Conservation (phyloP, 2,329 filamentous ascomycete species). For the Cercospora canescens region DNA sequence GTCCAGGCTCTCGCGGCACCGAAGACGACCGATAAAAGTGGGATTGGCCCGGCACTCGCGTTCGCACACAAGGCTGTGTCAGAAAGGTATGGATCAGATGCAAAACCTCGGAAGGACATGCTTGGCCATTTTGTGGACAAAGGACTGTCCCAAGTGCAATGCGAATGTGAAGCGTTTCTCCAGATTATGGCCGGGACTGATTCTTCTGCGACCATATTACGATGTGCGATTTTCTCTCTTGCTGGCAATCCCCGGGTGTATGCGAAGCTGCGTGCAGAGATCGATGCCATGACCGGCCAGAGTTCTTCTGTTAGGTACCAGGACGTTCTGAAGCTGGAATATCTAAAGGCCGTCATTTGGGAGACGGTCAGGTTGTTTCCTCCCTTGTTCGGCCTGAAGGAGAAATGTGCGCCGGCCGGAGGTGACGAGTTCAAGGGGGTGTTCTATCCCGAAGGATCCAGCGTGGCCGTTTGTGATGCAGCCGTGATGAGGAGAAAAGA, state of each 20-base stretch:
- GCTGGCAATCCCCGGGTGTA: constrained; percentile 49
- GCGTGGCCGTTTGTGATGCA: constrained; percentile 48
- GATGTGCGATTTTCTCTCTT: constrained; percentile 51
- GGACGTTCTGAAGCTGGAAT: constrained; percentile 31
- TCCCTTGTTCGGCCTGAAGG: constrained; percentile 32
- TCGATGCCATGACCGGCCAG: constrained; percentile 38
- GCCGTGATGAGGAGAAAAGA: constrained; percentile 42
- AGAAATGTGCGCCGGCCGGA: constrained; percentile 28
- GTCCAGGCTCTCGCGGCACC: constrained; percentile 29
- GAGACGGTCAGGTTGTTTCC: constrained; percentile 36
- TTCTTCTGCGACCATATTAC: constrained; percentile 55
- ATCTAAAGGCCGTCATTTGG: constrained; percentile 34
- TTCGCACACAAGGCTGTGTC: constrained; percentile 30
- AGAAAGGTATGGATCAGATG: constrained; percentile 28
- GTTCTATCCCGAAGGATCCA: constrained; percentile 49
- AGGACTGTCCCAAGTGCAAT: constrained; percentile 40
- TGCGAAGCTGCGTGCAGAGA: constrained; percentile 48
- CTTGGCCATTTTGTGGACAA: constrained; percentile 51
- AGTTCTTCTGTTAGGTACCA: constrained; percentile 22
- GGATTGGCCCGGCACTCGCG: constrained; percentile 29
- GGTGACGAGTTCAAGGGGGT: constrained; percentile 37
- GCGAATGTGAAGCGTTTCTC: constrained; percentile 42
- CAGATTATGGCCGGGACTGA: constrained; percentile 56
- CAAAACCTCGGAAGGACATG: constrained; percentile 48
- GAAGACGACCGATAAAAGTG: constrained; percentile 30